Evolutionary conservation across 768 basidiomycete species (phyloP).

Genomic region (Macrolepiota fuliginosa): DNA sequence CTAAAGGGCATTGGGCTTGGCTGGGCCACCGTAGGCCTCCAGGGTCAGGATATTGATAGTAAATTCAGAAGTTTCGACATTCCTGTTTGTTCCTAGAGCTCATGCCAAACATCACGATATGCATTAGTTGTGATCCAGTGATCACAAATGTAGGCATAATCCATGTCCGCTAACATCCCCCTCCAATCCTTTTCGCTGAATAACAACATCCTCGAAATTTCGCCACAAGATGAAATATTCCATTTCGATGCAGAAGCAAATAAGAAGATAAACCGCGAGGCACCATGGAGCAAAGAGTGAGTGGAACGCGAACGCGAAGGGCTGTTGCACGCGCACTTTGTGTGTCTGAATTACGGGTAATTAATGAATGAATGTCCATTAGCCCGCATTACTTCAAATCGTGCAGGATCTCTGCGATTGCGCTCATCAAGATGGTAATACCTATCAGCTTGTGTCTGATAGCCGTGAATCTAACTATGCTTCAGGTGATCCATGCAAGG

Average conservation of each 20-base stretch:
- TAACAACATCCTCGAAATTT: conserved; percentile 69
- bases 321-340: background rate
- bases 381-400: conserved; percentile 82
- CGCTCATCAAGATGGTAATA: conserved; percentile 89
- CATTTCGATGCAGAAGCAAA: conserved; percentile 70
- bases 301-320: conserved; percentile 19
- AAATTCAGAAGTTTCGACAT: too few relatives aligned
- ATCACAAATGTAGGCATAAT: background rate
- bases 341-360: too few relatives aligned
- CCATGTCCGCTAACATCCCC: conserved; percentile 51
- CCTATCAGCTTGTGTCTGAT: conserved; percentile 1
- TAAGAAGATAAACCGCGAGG: conserved; percentile 59
- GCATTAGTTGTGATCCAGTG: background rate
- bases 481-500: conserved; percentile 93
- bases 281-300: conserved; percentile 89
- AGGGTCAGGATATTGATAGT: too few relatives aligned
- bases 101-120: conserved; percentile 7
- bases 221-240: conserved; percentile 79
- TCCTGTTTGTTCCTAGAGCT: background rate
- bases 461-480: background rate
- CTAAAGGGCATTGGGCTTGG: too few relatives aligned
- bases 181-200: conserved; percentile 70
- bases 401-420: conserved; percentile 94
- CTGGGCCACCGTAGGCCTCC: too few relatives aligned
- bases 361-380: too few relatives aligned